Conservation (phyloP, 2,329 filamentous ascomycete species). For the Claviceps sp. region DNA sequence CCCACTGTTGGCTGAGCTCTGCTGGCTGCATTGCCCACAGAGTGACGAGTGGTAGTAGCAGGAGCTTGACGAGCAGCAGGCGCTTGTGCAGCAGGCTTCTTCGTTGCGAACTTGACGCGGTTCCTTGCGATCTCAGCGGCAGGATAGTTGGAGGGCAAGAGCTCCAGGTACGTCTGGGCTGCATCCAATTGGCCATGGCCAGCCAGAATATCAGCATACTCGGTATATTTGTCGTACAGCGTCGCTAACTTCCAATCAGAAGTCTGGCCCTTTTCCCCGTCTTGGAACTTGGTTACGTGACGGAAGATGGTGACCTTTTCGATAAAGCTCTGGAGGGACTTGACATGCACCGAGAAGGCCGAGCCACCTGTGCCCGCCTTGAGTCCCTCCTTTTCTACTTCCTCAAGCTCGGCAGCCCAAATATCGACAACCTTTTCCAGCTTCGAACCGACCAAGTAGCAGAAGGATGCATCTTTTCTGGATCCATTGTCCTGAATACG, state of each 20-base stretch:
- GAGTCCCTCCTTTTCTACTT: conserved; percentile 64
- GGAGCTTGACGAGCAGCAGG: neutral
- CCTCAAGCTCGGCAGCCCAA: conserved; percentile 81
- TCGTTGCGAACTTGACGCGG: conserved; percentile 72
- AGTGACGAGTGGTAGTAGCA: conserved; percentile 10
- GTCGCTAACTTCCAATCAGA: conserved; percentile 79
- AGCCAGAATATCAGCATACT: conserved; percentile 92
- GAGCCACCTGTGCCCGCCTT: conserved; percentile 59
- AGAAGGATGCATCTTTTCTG: conserved; percentile 88
- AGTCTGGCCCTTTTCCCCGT: conserved; percentile 55
- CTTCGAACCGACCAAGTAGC: conserved; percentile 89
- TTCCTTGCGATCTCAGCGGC: conserved; percentile 78
- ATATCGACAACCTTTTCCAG: conserved; percentile 93
- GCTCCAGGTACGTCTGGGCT: conserved; percentile 81
- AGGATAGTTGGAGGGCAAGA: conserved; percentile 71
- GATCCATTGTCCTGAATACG: conserved; percentile 66
- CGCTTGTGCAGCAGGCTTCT: conserved; percentile 24
- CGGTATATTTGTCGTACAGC: conserved; percentile 88
- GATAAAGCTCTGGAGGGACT: conserved; percentile 80
- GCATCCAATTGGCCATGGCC: conserved; percentile 75
- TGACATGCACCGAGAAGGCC: conserved; percentile 82
- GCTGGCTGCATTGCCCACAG: neutral
- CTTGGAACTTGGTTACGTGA: conserved; percentile 81
- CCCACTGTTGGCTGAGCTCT: conserved; percentile 21
- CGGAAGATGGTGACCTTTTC: conserved; percentile 98